phyloP scores from a whole-genome alignment of 2,329 filamentous ascomycete species.

The Trichoderma simmonsii region DNA sequence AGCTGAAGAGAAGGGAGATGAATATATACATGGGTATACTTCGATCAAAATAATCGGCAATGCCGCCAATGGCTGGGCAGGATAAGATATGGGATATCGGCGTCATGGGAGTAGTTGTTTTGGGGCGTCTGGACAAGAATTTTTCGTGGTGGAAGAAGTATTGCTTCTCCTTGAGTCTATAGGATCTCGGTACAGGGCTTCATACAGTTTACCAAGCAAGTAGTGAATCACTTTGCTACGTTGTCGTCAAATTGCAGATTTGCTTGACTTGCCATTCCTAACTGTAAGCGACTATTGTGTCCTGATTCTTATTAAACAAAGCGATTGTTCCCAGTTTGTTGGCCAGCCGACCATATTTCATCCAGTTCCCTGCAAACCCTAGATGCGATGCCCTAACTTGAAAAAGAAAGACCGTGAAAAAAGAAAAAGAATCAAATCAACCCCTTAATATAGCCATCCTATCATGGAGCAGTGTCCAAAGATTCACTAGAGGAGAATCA shows the following conservation, averaged over 20 bases:
- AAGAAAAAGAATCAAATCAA: not conserved
- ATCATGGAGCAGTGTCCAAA: not conserved
- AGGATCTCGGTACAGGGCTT: not conserved
- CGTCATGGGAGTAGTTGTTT: not conserved
- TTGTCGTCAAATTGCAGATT: not conserved
- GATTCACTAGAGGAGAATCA: not conserved
- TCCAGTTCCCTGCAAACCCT: not conserved
- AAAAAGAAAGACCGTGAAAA: not conserved
- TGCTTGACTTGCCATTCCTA: not conserved
- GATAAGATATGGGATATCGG: not conserved
- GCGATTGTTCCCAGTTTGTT: not conserved
- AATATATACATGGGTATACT: not conserved
- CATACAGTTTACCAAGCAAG: not conserved
- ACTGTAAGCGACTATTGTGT: not conserved
- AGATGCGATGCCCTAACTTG: not conserved
- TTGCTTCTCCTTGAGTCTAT: not conserved
- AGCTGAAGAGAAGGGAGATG: not conserved
- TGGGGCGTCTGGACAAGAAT: constrained; percentile 12
- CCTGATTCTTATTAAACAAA: not conserved
- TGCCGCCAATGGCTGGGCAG: not conserved
- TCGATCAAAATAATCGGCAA: not conserved
- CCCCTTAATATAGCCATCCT: not conserved
- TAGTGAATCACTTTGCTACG: not conserved
- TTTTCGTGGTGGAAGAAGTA: not conserved
- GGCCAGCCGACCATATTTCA: not conserved